These are phyloP conservation scores for Trypanosoma cruzi DNA, from an alignment of 208 protist genomes.

Conservation along the genomic window DNA sequence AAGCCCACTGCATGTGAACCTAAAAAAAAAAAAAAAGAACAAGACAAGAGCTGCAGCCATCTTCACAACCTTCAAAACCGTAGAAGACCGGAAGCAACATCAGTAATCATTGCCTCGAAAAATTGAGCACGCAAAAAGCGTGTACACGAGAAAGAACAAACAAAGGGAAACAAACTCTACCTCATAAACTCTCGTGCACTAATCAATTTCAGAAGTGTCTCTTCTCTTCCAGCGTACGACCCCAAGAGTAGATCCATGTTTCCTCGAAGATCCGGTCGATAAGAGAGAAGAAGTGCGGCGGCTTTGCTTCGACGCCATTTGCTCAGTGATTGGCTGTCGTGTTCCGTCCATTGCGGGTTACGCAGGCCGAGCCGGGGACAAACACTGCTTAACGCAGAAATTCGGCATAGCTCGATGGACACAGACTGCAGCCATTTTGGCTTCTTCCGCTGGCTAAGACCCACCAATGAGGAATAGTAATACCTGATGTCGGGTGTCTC, in stretches of 20 bases:
- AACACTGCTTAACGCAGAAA: not conserved
- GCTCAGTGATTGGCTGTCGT: not conserved
- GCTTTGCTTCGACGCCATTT: not conserved
- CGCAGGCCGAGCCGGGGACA: not conserved
- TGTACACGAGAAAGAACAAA: not conserved
- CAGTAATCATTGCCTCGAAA: not conserved
- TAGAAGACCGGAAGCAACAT: not conserved
- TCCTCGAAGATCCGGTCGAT: not conserved
- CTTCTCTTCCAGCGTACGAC: slow-evolving; percentile 9
- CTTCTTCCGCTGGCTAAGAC: slow-evolving; percentile 7
- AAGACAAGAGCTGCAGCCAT: not conserved
- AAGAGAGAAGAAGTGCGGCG: not conserved
- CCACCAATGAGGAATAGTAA: slow-evolving; percentile 3
- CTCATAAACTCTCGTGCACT: not conserved
- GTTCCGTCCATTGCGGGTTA: slow-evolving; percentile 11
- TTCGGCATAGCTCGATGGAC: not conserved
- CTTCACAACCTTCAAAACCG: not conserved
- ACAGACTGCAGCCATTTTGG: not conserved
- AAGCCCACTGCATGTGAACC: slow-evolving; percentile 20
- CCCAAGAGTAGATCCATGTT: not conserved
- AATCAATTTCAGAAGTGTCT: slow-evolving; percentile 1
- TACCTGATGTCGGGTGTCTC: not conserved
- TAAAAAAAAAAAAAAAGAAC: not conserved
- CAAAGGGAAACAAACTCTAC: not conserved
- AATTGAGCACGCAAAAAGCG: not conserved